phyloP scores from a whole-genome alignment of 768 basidiomycete species.

The Psilocybe tampanensis region DNA sequence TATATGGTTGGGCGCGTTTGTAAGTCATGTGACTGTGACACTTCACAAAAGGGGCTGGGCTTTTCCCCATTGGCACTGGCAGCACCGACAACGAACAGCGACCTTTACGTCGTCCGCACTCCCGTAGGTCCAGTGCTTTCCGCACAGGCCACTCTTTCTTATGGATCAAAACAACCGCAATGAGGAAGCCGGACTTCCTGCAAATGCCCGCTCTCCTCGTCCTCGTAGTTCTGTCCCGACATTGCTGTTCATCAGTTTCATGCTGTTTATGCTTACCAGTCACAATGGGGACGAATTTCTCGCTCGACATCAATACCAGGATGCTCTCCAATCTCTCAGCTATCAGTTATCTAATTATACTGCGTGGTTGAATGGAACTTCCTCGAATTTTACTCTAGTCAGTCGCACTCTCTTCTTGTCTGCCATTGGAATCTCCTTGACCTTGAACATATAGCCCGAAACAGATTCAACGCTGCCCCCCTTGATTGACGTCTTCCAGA shows the following conservation, averaged over 20 bases:
- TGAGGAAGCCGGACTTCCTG: conserved; percentile 40
- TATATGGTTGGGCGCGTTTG: too few relatives aligned
- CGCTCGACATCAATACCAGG: conserved; percentile 64
- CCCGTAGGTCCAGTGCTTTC: background rate
- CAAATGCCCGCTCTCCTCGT: conserved; percentile 26
- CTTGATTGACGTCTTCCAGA: conserved; percentile 51
- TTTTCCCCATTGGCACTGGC: background rate
- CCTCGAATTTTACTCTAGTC: conserved; percentile 68
- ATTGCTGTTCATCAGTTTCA: conserved; percentile 72
- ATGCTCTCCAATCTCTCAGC: conserved; percentile 58
- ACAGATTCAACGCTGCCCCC: conserved; percentile 43
- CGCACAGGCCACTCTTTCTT: background rate
- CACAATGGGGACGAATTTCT: conserved; percentile 70
- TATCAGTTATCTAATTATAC: conserved; percentile 74
- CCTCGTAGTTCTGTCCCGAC: conserved; percentile 68
- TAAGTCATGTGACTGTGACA: background rate
- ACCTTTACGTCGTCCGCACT: background rate
- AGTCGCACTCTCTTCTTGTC: background rate
- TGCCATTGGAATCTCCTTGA: conserved; percentile 14
- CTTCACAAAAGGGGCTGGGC: background rate
- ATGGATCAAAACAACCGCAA: conserved; percentile 33
- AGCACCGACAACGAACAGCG: background rate
- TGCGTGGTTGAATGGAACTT: conserved; percentile 71
- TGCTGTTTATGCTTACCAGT: conserved; percentile 80
- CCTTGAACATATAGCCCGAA: conserved; percentile 42